These are phyloP conservation scores for Parietichytrium sp. DNA, from an alignment of 108 stramenopile species.

Conservation along the genomic window DNA sequence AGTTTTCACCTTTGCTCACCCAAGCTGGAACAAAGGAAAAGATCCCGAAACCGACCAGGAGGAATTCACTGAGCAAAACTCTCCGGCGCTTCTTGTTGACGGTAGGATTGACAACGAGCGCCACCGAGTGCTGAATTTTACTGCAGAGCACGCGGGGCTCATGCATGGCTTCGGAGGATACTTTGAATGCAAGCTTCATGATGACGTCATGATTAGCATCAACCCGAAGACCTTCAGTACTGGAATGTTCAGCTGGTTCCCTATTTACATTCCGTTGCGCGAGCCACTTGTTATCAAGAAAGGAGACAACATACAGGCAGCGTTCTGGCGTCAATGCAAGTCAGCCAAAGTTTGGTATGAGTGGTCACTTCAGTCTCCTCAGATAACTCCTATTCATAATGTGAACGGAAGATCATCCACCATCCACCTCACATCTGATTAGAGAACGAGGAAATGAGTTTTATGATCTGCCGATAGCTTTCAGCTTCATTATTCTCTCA, in stretches of 20 bases:
- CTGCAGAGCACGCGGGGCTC: not conserved
- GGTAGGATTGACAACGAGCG: constrained; percentile 53
- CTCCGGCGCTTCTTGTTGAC: too few relatives aligned
- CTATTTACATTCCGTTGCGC: constrained; percentile 83
- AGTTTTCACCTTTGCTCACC: constrained; percentile 85
- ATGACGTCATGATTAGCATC: constrained; percentile 75
- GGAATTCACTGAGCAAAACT: constrained; percentile 32
- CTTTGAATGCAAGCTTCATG: constrained; percentile 83
- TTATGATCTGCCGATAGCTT: too few relatives aligned
- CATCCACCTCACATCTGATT: constrained; percentile 27
- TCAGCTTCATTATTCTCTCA: too few relatives aligned
- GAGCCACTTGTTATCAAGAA: constrained; percentile 72
- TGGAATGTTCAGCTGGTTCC: constrained; percentile 97
- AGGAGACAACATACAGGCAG: constrained; percentile 68
- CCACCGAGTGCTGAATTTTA: constrained; percentile 39
- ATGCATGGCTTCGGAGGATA: constrained; percentile 91
- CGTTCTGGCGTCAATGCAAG: constrained; percentile 70
- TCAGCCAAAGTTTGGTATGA: constrained; percentile 88
- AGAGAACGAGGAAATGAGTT: too few relatives aligned
- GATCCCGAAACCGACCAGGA: not conserved
- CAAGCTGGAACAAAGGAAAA: constrained; percentile 43
- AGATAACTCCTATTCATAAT: constrained; percentile 55
- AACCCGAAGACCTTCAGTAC: constrained; percentile 81
- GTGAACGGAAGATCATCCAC: constrained; percentile 31
- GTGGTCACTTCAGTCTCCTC: constrained; percentile 76